Evolutionary conservation across 257 asterid species (phyloP), one percentile per base, ranked within the genome.

Genomic region (Henckelia pumila): DNA sequence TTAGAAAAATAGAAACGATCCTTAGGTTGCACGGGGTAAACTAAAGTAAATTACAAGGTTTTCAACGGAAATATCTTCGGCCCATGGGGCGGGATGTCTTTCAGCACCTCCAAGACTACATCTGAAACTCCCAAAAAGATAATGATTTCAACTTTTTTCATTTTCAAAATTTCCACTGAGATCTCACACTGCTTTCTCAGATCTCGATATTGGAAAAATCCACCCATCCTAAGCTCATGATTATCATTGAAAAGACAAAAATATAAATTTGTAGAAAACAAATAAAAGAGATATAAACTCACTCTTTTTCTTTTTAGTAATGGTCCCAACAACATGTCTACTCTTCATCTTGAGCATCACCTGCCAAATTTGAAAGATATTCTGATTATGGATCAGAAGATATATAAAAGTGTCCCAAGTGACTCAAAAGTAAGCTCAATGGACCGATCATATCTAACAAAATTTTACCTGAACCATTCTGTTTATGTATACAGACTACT

Each of bases 241-340:
- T 88, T 82, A 88, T 74, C 71, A 68, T 70, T 77, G 73, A 66
- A 76, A 74, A 82, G 75, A 63, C 69, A 66, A 63, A 76, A 64
- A 62, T 47, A 47, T 47, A 47, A 47, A 47, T 14, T 16, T 4
- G 7, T 16, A 16, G 7, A 47, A 5, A 16, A 47, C 16, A 17
- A 5, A 17, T 16, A n/a, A 47, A 47, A 52, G 44, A 70, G 52
- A 21, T 20, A 28, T 14, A 62, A 74, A 55, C 96, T 79, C 37
- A 94, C 99, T 94, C 96, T 91, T 94, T 91, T 94, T 94, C 99
- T 94, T 94, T 91, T 94, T 94, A 1, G 99, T 94, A 32, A 94
- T 76, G 77, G 98, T 94, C 86, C 99, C 99, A 72, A 94, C 96
- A 7, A 86, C 95, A 63, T 91, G 99, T 49, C 85, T 89, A 61